phyloP scores from a whole-genome alignment of 2,329 filamentous ascomycete species.

The Curvularia verruculosa region DNA sequence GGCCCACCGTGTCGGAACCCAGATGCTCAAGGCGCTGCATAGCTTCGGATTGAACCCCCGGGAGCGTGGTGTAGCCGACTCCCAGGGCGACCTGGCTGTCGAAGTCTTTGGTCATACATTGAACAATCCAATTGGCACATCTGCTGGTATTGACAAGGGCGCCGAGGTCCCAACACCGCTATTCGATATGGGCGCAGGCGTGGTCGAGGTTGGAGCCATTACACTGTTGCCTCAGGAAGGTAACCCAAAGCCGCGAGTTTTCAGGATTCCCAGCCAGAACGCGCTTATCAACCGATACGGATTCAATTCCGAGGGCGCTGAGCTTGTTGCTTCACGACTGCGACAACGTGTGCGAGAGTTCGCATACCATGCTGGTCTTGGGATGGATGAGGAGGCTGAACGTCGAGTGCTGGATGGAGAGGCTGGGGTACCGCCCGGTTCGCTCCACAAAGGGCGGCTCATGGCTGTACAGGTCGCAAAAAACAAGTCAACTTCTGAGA shows the following conservation, averaged over 20 bases:
- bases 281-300: conserved; percentile 96
- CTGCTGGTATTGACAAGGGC: conserved; percentile 94
- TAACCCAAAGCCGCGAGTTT: conserved; percentile 87
- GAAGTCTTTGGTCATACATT: conserved; percentile 79
- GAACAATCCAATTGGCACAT: conserved; percentile 88
- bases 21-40: conserved; percentile 73
- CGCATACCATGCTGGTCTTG: conserved; percentile 72
- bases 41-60: conserved; percentile 77
- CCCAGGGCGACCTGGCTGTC: conserved; percentile 60
- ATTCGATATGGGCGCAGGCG: conserved; percentile 80
- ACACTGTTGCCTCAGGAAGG: conserved; percentile 87
- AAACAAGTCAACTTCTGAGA: conserved; percentile 90
- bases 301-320: conserved; percentile 88
- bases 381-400: conserved; percentile 67
- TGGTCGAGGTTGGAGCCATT: conserved; percentile 91
- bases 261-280: conserved; percentile 80
- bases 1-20: conserved; percentile 82
- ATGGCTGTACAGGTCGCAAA: conserved; percentile 94
- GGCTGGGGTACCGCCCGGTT: conserved; percentile 80
- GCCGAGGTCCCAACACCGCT: conserved; percentile 85
- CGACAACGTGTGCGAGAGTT: conserved; percentile 78
- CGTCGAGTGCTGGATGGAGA: conserved; percentile 76
- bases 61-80: conserved; percentile 71
- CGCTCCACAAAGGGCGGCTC: conserved; percentile 74
- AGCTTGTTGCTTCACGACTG: conserved; percentile 79